Evolutionary conservation across 2,329 filamentous ascomycete species (phyloP).

Genomic region (Colletotrichum spinosum): DNA sequence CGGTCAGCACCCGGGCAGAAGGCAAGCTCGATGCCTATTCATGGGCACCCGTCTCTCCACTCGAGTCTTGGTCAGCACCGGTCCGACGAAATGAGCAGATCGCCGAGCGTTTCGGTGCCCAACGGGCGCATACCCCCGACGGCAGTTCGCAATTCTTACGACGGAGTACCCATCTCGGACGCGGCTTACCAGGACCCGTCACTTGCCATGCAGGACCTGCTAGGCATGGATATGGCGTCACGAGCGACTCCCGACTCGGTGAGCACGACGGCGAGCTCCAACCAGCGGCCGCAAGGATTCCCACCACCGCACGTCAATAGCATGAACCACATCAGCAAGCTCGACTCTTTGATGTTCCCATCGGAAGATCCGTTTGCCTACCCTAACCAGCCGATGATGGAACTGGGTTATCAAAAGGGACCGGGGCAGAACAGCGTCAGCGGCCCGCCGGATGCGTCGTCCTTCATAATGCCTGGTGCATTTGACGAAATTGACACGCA

Average conservation of each 20-base stretch:
- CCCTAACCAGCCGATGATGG: constrained; percentile 79
- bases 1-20: constrained; percentile 63
- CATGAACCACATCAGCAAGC: constrained; percentile 70
- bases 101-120: constrained; percentile 42
- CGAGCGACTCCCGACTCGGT: constrained; percentile 57
- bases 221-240: constrained; percentile 58
- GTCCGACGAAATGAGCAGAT: constrained; percentile 49
- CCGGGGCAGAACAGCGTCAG: constrained; percentile 47
- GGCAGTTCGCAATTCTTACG: constrained; percentile 46
- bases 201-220: constrained; percentile 56
- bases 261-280: constrained; percentile 54
- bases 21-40: constrained; percentile 44
- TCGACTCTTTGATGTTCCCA: constrained; percentile 85
- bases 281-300: constrained; percentile 42
- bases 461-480: constrained; percentile 64
- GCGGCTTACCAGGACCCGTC: constrained; percentile 49
- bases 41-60: constrained; percentile 45
- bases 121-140: constrained; percentile 38
- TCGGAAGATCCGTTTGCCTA: constrained; percentile 83
- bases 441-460: constrained; percentile 49
- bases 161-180: constrained; percentile 47
- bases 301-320: constrained; percentile 45
- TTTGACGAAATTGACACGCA: constrained; percentile 79
- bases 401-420: constrained; percentile 58
- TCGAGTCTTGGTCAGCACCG: constrained; percentile 48